Evolutionary conservation across 2,329 filamentous ascomycete species (phyloP).

Genomic region (Didymella sp.): DNA sequence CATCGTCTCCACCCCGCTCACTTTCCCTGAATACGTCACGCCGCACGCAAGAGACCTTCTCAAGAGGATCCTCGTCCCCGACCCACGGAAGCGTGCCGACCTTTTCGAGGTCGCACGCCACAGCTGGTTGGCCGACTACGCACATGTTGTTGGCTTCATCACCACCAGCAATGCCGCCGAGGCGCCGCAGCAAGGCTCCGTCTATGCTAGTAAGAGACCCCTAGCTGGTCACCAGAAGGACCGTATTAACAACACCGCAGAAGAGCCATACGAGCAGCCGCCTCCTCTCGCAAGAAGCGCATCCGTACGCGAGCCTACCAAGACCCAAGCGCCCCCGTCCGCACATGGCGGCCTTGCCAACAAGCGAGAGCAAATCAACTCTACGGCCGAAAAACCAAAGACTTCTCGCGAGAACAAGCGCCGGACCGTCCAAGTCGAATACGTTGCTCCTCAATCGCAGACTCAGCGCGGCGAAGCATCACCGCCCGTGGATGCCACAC

Average conservation of each 20-base stretch:
- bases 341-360: slow-evolving; percentile 67
- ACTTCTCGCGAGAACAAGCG: slow-evolving; percentile 82
- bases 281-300: slow-evolving; percentile 80
- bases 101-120: slow-evolving; percentile 96
- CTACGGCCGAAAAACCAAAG: slow-evolving; percentile 69
- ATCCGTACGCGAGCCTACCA: slow-evolving; percentile 87
- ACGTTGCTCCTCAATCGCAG: slow-evolving; percentile 88
- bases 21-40: slow-evolving; percentile 98
- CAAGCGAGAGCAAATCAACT: slow-evolving; percentile 77
- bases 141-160: slow-evolving; percentile 95
- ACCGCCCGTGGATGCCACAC: slow-evolving; percentile 43
- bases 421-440: slow-evolving; percentile 95
- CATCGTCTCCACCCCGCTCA: slow-evolving; percentile 94
- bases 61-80: slow-evolving; percentile 90
- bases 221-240: not conserved
- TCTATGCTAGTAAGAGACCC: slow-evolving; percentile 60
- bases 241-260: slow-evolving; percentile 34
- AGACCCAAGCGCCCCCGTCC: slow-evolving; percentile 61
- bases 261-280: slow-evolving; percentile 65
- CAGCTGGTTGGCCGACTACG: slow-evolving; percentile 97
- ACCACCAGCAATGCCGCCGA: slow-evolving; percentile 93
- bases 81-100: slow-evolving; percentile 92
- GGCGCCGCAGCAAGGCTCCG: slow-evolving; percentile 70
- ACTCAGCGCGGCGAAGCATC: slow-evolving; percentile 73
- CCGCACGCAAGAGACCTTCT: slow-evolving; percentile 93